phyloP scores from a whole-genome alignment of 805 yeast genomes.

The Metschnikowia santaceciliae region DNA sequence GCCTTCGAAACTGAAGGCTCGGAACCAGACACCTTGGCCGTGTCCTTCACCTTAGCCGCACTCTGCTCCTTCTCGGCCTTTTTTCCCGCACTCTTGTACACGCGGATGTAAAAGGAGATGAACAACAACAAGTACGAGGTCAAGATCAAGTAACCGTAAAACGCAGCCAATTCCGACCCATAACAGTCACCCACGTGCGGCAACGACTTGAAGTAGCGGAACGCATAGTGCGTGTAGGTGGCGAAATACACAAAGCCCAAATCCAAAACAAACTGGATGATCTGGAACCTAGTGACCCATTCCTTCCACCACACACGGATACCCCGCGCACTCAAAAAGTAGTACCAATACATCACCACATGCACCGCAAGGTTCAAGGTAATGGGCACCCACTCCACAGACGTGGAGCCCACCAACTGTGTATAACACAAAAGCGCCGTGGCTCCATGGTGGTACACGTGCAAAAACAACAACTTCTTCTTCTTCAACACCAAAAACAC shows the following conservation, averaged over 20 bases:
- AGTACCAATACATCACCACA: conserved; percentile 97
- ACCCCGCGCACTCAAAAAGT: conserved; percentile 88
- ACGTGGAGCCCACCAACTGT: conserved; percentile 83
- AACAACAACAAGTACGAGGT: conserved; percentile 85
- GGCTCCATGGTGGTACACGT: conserved; percentile 97
- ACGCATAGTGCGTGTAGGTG: conserved; percentile 83
- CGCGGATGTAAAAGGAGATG: conserved; percentile 87
- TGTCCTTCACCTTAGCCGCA: no score
- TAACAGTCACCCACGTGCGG: conserved; percentile 80
- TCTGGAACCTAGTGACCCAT: conserved; percentile 97
- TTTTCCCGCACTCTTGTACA: conserved; percentile 55
- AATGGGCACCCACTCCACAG: conserved; percentile 95
- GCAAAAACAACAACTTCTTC: conserved; percentile 88
- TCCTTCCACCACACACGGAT: conserved; percentile 99
- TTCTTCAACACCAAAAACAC: conserved; percentile 86
- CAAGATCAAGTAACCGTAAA: conserved; percentile 82
- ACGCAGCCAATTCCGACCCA: conserved; percentile 92
- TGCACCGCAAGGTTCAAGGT: conserved; percentile 86
- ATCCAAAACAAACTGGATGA: conserved; percentile 87
- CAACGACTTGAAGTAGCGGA: conserved; percentile 55
- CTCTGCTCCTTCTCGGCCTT: conserved; percentile 18
- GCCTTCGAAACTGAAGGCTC: conserved; percentile 20
- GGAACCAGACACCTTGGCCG: conserved; percentile 13
- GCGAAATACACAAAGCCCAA: conserved; percentile 90
- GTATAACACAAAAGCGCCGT: conserved; percentile 93